Base-by-base conservation (phyloP, 108 stramenopile species). In the Nannochloropsis granulata region DNA sequence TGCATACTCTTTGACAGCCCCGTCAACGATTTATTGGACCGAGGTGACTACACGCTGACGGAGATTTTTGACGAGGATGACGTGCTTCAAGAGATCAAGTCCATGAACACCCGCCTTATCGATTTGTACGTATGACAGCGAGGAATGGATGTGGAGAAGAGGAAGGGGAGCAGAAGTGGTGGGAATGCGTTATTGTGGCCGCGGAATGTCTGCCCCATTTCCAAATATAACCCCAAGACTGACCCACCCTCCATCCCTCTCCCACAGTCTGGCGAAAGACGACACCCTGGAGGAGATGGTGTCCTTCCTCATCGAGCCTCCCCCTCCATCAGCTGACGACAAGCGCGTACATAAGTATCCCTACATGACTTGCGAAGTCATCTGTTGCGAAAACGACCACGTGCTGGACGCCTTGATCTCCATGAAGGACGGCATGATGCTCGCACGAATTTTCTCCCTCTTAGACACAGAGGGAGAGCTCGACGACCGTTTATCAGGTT, bases 341-440 rank as follows among this genome's bases (percentile, higher is more conserved):
- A 86, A 83, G 80, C 82, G 86, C 78, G 13, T 43, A 23, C 86
- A 84, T 86, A 87, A 87, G 34, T 98, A 91, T 86, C 95, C 97
- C 0, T 98, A 96, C 93, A 95, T 97, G 96, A 93, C 94, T 16
- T 98, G 97, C 86, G 97, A 98, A 88, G 93, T 96, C 25, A 92
- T 98, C 80, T 98, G 96, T 86, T 96, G 94, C 82, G 97, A 98
- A 87, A 92, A 95, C 14, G 86, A 92, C n/a, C 86, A 90, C 13
- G 92, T 96, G 19, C 83, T 97, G 24, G 91, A 94, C 84, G 91
- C 90, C 11, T 80, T 98, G 91, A 94, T 82, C 79, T 85, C 43
- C 81, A 12, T 45, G 24, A 34, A 11, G 83, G 79, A 26, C 44
- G 56, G 24, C 78, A 24, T 26, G 82, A 78, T 91, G 81, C 82